Evolutionary conservation across 768 basidiomycete genomes (phyloP).

Genomic region (Lactarius sanguifluus): DNA sequence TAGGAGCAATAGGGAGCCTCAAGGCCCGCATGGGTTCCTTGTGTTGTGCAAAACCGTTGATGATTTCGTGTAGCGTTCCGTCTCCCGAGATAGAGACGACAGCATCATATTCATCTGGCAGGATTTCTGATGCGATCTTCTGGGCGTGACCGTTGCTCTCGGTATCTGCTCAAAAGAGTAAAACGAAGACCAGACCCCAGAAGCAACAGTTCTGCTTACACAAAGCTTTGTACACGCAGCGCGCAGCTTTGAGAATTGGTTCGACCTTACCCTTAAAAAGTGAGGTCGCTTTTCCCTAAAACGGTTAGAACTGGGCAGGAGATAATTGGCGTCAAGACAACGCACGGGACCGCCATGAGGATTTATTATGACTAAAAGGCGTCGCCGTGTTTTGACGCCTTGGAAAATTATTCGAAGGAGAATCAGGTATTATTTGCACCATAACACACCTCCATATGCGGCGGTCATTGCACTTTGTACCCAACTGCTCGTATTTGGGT

Average conservation of each 20-base stretch:
- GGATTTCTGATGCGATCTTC: conserved; percentile 57
- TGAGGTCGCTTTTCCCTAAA: conserved; percentile 58
- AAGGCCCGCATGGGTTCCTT: conserved; percentile 59
- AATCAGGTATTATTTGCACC: conserved; percentile 10
- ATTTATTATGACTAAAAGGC: conserved; percentile 72
- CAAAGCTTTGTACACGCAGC: conserved; percentile 59
- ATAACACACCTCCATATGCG: conserved; percentile 61
- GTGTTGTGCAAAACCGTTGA: conserved; percentile 80
- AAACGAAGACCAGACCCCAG: conserved; percentile 1
- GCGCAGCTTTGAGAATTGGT: conserved; percentile 69
- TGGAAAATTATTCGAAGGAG: conserved; percentile 18
- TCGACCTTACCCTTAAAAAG: conserved; percentile 60
- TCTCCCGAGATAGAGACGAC: conserved; percentile 80
- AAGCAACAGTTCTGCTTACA: conserved; percentile 44
- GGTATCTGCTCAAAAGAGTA: conserved; percentile 50
- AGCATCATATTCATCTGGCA: conserved; percentile 61
- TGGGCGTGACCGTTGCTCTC: conserved; percentile 61
- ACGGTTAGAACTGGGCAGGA: conserved; percentile 15
- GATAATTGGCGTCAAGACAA: conserved; percentile 17
- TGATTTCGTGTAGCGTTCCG: conserved; percentile 76
- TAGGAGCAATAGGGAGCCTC: conserved; percentile 66
- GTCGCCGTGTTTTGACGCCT: conserved; percentile 56
- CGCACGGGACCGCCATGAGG: conserved; percentile 76
- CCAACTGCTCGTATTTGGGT: conserved; percentile 49
- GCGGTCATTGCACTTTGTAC: conserved; percentile 50